These are phyloP conservation scores for Penicillium maclennaniae DNA, from an alignment of 495 filamentous ascomycete species.

Conservation along the genomic window DNA sequence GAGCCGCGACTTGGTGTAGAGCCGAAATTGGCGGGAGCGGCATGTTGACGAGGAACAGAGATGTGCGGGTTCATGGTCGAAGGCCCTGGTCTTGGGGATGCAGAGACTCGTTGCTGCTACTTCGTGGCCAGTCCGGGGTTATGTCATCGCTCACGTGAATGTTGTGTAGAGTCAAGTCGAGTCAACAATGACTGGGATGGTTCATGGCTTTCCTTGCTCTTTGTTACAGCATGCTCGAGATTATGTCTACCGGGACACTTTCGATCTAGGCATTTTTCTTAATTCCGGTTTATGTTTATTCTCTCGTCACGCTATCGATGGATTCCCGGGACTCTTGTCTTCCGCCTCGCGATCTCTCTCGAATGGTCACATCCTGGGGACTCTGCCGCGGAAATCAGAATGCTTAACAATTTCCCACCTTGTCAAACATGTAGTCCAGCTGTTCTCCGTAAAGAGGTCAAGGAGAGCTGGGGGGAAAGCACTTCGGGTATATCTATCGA, in stretches of 20 bases:
- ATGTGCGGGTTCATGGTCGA: constrained; percentile 59
- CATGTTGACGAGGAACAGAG: constrained; percentile 58
- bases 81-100: constrained; percentile 15
- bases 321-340: neutral
- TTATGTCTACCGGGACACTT: no score
- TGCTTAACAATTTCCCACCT: neutral
- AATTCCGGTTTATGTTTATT: no score
- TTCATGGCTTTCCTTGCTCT: no score
- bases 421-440: neutral
- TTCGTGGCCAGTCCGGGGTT: constrained; percentile 5
- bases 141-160: constrained; percentile 21
- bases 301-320: no score
- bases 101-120: neutral
- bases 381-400: neutral
- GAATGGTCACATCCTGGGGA: neutral
- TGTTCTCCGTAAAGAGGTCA: neutral
- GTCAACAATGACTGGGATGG: no score
- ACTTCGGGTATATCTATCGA: neutral
- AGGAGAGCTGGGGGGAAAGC: neutral
- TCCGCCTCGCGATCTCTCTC: neutral
- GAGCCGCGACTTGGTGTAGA: constrained; percentile 48
- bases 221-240: no score
- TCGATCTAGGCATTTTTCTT: no score
- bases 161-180: neutral
- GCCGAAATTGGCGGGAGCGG: constrained; percentile 51